Base-by-base conservation (phyloP, 2,329 filamentous ascomycete genomes). In the Botrytis squamosa region DNA sequence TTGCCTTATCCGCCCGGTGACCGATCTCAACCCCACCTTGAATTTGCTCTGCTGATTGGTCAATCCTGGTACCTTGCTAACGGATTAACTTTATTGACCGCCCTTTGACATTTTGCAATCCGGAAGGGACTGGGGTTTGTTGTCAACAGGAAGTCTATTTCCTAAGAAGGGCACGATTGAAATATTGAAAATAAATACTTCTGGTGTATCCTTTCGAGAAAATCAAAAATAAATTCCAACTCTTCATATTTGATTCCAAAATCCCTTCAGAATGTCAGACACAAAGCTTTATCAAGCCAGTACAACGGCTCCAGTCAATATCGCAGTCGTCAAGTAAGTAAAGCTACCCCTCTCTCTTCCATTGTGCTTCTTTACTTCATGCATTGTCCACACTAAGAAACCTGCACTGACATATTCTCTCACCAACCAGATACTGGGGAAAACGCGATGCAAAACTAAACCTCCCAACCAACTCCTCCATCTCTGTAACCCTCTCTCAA, bases 241-340 rank as follows among this genome's bases (percentile, higher is more conserved):
- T 36, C 25, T 52, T 29, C 7, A 9, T 9, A n/a, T 40, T 49
- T 36, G 38, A 33, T 36, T 57, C 10, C 16, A 73, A 66, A 20
- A n/a, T n/a, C 60, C 49, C 22, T 42, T 74, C 75, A 79, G 60
- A 66, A 82, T 82, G 81, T 70, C 80, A n/a, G 78, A 80, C 73
- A 75, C 74, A 38, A 79, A 80, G 72, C 88, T 98, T 80, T 95
- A 97, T 86, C 92, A 94, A 80, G 93, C 96, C 79, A 98, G 93
- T 86, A 98, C 96, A 74, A 98, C 95, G 77, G 96, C 96, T 59
- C 96, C 95, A 22, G 95, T 98, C 81, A 98, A 98, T 86, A 98
- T 98, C 82, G 95, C 95, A 77, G 95, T 98, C 74, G 96, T 98
- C 85, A 98, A 98, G 92, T 97, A 84, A 79, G 81, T 75, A 75